Percentiles rank a stretch among this genome's conserved stretches.
These are phyloP conservation scores for Tricholoma matsutake DNA, from an alignment of 768 basidiomycete species.

Conservation along the genomic window DNA sequence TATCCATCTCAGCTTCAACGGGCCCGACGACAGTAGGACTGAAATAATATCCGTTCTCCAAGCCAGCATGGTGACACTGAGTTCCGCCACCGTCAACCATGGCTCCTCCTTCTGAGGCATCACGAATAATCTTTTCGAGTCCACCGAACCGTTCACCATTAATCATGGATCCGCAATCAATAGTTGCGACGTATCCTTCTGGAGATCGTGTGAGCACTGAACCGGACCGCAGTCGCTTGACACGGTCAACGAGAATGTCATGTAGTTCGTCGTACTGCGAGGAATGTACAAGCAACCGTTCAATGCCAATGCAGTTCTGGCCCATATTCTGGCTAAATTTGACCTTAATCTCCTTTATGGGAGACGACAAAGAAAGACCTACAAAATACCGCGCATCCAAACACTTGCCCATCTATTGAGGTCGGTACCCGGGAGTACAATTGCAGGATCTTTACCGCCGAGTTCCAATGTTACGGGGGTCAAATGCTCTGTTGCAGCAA, in stretches of 20 bases:
- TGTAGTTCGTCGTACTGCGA: constrained; percentile 76
- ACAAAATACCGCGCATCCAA: constrained; percentile 94
- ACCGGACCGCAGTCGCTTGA: constrained; percentile 69
- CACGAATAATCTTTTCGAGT: constrained; percentile 64
- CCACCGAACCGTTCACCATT: constrained; percentile 64
- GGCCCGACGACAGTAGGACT: constrained; percentile 83
- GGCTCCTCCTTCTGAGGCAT: constrained; percentile 71
- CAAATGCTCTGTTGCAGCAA: constrained; percentile 80
- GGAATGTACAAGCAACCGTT: constrained; percentile 84
- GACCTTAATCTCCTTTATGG: too few relatives aligned
- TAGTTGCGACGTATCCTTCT: constrained; percentile 66
- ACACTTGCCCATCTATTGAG: constrained; percentile 74
- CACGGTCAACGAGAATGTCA: constrained; percentile 59
- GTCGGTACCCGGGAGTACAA: constrained; percentile 85
- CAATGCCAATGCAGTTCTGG: constrained; percentile 97
- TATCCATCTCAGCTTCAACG: constrained; percentile 64
- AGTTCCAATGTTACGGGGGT: constrained; percentile 93
- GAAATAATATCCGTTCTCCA: constrained; percentile 79
- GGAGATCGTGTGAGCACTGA: constrained; percentile 65
- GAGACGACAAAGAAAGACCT: constrained; percentile 29
- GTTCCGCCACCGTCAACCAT: constrained; percentile 57
- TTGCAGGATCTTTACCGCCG: constrained; percentile 91
- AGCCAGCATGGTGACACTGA: constrained; percentile 60
- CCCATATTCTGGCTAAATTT: constrained; percentile 94
- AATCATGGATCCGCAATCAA: constrained; percentile 91